These are phyloP conservation scores for Candida ponderosae DNA, from an alignment of 805 yeast species.

Conservation along the genomic window DNA sequence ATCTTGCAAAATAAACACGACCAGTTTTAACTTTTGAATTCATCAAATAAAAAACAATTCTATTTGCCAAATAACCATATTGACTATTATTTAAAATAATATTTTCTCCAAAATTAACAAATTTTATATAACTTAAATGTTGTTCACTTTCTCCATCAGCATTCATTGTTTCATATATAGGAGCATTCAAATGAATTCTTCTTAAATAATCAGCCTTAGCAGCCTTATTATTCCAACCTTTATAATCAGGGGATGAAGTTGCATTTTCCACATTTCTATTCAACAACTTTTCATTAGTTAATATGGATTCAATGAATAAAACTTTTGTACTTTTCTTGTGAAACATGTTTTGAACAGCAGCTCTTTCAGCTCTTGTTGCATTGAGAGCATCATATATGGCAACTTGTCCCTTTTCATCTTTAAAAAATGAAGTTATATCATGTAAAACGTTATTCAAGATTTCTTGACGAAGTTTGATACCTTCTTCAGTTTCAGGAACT, in stretches of 20 bases:
- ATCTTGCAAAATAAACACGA: constrained; percentile 86
- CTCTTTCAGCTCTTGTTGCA: constrained; percentile 64
- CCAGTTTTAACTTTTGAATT: constrained; percentile 84
- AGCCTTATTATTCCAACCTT: constrained; percentile 60
- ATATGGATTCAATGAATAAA: constrained; percentile 80
- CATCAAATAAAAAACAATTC: constrained; percentile 88
- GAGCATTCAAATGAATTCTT: constrained; percentile 60
- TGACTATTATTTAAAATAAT: constrained; percentile 73
- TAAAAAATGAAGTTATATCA: constrained; percentile 67
- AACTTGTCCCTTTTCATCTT: constrained; percentile 79
- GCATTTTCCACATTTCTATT: constrained; percentile 79
- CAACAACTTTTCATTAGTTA: constrained; percentile 64
- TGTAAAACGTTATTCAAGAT: constrained; percentile 56
- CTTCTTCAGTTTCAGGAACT: constrained; percentile 38
- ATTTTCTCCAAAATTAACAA: constrained; percentile 84
- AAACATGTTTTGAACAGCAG: constrained; percentile 47
- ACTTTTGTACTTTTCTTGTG: constrained; percentile 58
- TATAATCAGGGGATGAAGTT: constrained; percentile 79
- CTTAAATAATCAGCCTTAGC: constrained; percentile 75
- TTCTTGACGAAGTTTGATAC: constrained; percentile 43
- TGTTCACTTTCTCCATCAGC: constrained; percentile 29
- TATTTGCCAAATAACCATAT: constrained; percentile 82
- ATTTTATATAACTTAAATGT: constrained; percentile 68
- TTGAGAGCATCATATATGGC: constrained; percentile 96
- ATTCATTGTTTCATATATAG: constrained; percentile 66